Evolutionary conservation across 441 rosid species (phyloP).

Genomic region (Croton laevigatus): DNA sequence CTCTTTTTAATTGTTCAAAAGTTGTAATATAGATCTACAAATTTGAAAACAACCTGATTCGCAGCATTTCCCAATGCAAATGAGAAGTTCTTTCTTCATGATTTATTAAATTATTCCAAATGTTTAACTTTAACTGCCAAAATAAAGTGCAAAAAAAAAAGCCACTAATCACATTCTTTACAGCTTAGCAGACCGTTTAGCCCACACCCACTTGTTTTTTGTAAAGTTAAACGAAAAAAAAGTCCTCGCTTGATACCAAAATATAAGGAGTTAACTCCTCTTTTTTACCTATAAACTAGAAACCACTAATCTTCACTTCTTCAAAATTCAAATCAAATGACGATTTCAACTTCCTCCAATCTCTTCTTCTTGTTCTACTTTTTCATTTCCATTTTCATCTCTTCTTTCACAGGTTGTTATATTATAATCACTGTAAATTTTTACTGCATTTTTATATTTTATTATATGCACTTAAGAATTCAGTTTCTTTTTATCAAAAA

Average conservation of each 20-base stretch:
- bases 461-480: not conserved
- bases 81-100: not conserved
- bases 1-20: no score
- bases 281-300: no score
- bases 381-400: not conserved
- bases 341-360: constrained; percentile 16
- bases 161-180: constrained; percentile 1
- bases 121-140: not conserved
- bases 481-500: no score
- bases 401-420: constrained; percentile 23
- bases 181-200: constrained; percentile 21
- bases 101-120: constrained; percentile 2
- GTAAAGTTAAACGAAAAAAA: not conserved
- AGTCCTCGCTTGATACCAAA: constrained; percentile 1
- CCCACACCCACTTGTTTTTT: constrained; percentile 12
- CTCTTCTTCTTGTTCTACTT: constrained; percentile 20
- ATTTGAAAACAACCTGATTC: not conserved
- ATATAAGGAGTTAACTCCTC: not conserved
- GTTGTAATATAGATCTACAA: not conserved
- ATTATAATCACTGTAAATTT: not conserved
- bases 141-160: not conserved
- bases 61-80: not conserved
- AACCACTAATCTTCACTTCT: not conserved
- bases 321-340: constrained; percentile 28
- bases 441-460: not conserved